Evolutionary conservation across 1,139 yeast genomes (phyloP).

Genomic region (Meyerozyma athensensis): DNA sequence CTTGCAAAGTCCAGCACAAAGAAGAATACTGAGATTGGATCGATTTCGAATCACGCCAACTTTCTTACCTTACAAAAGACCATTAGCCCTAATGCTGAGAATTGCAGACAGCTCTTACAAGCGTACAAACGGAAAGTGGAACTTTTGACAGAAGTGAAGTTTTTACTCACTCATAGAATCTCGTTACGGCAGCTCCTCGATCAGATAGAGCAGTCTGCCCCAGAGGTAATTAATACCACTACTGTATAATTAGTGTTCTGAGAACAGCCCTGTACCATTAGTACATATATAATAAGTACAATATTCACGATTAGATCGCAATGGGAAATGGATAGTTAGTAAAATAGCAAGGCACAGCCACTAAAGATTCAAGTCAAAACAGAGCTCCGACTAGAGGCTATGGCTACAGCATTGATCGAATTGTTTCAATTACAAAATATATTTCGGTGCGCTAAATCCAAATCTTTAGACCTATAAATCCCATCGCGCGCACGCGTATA

Average conservation of each 20-base stretch:
- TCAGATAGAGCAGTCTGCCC: neutral
- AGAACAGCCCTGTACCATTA: too few species aligned
- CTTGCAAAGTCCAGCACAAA: neutral
- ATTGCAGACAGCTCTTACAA: neutral
- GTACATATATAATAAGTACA: too few species aligned
- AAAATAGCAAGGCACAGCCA: too few species aligned
- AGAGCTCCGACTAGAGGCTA: too few species aligned
- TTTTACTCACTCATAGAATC: neutral
- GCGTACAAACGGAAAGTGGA: neutral
- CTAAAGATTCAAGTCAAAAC: too few species aligned
- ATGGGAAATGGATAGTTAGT: too few species aligned
- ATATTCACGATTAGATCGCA: too few species aligned
- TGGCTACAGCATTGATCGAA: too few species aligned
- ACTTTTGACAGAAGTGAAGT: neutral
- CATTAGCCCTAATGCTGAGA: neutral
- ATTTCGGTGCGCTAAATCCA: neutral
- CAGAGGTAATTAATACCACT: neutral
- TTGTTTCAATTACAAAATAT: neutral
- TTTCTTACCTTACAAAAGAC: neutral
- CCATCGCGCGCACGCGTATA: conserved; percentile 3
- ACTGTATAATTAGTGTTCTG: too few species aligned
- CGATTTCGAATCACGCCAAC: neutral
- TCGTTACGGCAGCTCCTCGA: neutral
- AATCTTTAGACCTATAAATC: too few species aligned
- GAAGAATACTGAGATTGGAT: neutral